Evolutionary conservation across 768 basidiomycete genomes (phyloP), one percentile per base, ranked within the genome.

Genomic region (Dictyophora rubrovolvata): DNA sequence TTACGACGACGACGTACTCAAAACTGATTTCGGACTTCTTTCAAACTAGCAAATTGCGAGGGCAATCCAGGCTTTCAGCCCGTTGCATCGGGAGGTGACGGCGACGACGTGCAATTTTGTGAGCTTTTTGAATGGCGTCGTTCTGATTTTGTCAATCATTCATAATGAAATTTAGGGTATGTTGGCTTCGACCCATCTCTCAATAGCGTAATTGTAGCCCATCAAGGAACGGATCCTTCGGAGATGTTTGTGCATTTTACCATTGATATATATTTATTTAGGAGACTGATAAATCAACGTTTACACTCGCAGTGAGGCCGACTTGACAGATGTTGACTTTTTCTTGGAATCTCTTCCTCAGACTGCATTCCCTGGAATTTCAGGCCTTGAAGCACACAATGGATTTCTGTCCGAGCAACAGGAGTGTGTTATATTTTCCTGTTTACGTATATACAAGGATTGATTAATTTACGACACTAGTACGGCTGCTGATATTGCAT

Each of bases 1-100:
- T 10, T 52, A 52, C 16, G 21, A 34, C 37, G 0, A 18, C 23
- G 1, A 23, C 33, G 18, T 14, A 1, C 20, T 22, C 5, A n/a
- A 17, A 34, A 18, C 11, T 9, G 33, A 33, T 23, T 54, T 17
- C 20, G 14, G 23, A 55, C 16, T 36, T 10, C 35, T 18, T 8
- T 46, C 9, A 52, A 57, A 17, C 14, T 46, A 79, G 77, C 65
- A 1, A 76, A 75, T 53, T 82, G 80, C 61, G 62, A 70, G 16
- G 75, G 75, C 7, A 80, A 78, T 58, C 68, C 79, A 1, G 68
- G 63, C 5, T 82, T 80, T 59, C 66, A 71, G 14, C 75, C 76
- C 8, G 66, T 72, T 2, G 75, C 74, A 6, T 74, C 77, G 17
- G 79, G 79, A 11, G 78, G 78, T 7, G 70, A 79, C 56, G 78